Base-by-base conservation (phyloP, 306 rosid genomes). In the Inga oerstediana region DNA sequence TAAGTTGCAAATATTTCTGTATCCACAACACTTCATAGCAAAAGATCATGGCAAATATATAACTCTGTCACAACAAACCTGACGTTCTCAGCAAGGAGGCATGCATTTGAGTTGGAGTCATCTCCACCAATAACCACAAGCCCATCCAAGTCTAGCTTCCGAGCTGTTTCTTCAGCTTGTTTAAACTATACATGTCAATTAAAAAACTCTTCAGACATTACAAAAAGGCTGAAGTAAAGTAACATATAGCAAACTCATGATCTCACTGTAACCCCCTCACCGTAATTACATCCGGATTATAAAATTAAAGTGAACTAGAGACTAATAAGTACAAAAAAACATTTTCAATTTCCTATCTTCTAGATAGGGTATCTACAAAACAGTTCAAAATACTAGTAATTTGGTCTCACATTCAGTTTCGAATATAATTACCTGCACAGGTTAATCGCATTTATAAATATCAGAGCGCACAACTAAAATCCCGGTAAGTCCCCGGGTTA, bases 51-150 rank as follows among this genome's bases (percentile, higher is more conserved):
- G 52, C 46, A 49, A 44, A 72, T 67, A 34, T 54, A 52, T 34
- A 72, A 72, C 44, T 76, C 71, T 75, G 48, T 65, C 2, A 22
- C 22, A 35, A 54, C 81, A 80, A 73, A 97, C 99, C 95, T 94
- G 94, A 97, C 94, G 88, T 97, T 88, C 83, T 97, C 99, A 48
- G 97, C 99, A 80, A 97, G 99, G 83, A 97, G 98, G 82, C 99
- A 94, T 37, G 99, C 99, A 84, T 97, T 97, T 86, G 99, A 94
- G 88, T 97, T 97, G 10, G 99, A 97, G 90, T 97, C 98, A 87
- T 97, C 99, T 49, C 99, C 99, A 67, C 99, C 99, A 84, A 97
- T 97, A 74, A 97, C 99, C 90, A 97, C 88, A 67, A 97, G 92
- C 79, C 99, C 99, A 88, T 97, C 99, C 91, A 94, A 90, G 82